Conservation (phyloP, 208 protist genomes). For the Willaertia magna region DNA sequence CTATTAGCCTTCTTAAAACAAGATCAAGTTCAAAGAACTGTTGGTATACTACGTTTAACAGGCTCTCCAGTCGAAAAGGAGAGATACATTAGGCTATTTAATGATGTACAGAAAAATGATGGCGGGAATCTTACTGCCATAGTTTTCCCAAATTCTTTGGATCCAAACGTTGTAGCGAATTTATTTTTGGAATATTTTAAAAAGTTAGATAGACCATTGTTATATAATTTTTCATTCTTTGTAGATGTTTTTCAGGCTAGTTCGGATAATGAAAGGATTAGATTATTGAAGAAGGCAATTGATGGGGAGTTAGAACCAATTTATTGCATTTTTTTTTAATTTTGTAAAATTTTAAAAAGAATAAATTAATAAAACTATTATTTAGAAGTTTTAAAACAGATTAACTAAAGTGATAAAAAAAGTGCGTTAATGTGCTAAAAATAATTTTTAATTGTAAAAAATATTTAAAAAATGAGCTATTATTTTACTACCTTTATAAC, state of each 20-base stretch:
- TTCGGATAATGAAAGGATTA: background rate
- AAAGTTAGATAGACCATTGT: background rate
- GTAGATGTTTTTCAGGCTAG: background rate
- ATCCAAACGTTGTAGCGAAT: background rate
- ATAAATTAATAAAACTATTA: too few relatives aligned
- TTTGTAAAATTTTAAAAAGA: too few relatives aligned
- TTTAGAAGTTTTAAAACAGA: too few relatives aligned
- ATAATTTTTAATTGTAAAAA: too few relatives aligned
- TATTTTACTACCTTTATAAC: too few relatives aligned
- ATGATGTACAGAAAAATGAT: background rate
- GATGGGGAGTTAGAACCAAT: too few relatives aligned
- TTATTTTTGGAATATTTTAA: background rate
- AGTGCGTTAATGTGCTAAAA: too few relatives aligned
- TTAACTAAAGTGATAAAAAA: too few relatives aligned
- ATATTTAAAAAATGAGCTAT: too few relatives aligned
- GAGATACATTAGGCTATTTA: background rate
- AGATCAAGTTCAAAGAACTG: background rate
- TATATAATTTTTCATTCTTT: background rate
- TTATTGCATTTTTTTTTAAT: too few relatives aligned
- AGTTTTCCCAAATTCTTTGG: background rate
- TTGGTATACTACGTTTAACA: background rate
- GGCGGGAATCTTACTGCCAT: background rate
- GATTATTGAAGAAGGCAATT: background rate
- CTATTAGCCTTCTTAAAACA: background rate
- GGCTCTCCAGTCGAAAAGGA: background rate